These are phyloP conservation scores for Grosmannia clavigera DNA, from an alignment of 2,329 filamentous ascomycete species.

Conservation along the genomic window DNA sequence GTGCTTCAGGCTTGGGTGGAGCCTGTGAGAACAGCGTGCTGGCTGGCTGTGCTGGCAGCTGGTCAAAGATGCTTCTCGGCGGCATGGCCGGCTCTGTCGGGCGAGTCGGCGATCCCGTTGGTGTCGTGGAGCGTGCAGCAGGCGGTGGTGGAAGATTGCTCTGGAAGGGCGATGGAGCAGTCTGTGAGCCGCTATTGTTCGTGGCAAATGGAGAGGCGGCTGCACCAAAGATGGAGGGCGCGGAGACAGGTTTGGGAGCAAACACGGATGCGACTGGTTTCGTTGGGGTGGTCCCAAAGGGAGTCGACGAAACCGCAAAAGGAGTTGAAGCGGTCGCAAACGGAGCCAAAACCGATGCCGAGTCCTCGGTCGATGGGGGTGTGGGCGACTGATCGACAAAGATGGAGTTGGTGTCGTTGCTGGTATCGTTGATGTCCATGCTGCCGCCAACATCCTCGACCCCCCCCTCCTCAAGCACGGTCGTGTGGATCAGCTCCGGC, in stretches of 20 bases:
- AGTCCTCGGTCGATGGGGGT: no score
- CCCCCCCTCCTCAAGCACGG: conserved; percentile 31
- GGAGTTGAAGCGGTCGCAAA: background rate
- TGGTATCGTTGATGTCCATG: background rate
- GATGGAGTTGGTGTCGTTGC: background rate
- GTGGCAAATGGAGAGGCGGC: background rate
- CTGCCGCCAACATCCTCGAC: background rate
- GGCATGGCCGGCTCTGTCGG: background rate
- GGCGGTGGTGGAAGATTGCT: background rate
- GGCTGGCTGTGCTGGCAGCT: background rate
- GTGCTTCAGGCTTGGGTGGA: background rate
- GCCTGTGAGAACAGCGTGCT: background rate
- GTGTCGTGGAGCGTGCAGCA: background rate
- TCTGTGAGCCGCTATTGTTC: background rate
- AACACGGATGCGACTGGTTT: no score
- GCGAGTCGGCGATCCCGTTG: background rate
- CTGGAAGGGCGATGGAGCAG: background rate
- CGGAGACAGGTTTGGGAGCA: background rate
- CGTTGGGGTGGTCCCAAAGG: background rate
- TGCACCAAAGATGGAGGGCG: background rate
- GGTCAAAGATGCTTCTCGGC: background rate
- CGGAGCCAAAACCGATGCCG: background rate
- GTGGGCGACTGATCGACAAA: conserved; percentile 9
- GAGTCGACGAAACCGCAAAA: background rate
- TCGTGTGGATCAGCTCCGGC: conserved; percentile 42